Percentiles rank a stretch among this genome's conserved stretches.
phyloP scores from a whole-genome alignment of 2,329 filamentous ascomycete species.

The Colletotrichum chlorophyti region DNA sequence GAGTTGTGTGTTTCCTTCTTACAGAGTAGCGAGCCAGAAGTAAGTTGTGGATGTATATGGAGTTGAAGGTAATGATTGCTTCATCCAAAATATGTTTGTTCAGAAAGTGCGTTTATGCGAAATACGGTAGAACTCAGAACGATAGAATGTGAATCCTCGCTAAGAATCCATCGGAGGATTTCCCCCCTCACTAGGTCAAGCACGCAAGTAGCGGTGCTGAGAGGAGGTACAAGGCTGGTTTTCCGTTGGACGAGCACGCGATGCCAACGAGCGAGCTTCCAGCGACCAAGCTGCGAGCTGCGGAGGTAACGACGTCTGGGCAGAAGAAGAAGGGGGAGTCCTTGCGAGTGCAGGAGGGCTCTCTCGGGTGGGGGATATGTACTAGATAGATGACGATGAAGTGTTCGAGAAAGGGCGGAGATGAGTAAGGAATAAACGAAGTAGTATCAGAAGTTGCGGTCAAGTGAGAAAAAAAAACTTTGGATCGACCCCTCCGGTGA shows the following conservation, averaged over 20 bases:
- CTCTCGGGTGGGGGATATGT: slow-evolving; percentile 12
- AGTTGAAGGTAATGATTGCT: not conserved
- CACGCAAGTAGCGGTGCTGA: not conserved
- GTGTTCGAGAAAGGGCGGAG: slow-evolving; percentile 23
- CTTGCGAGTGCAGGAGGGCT: slow-evolving; percentile 8
- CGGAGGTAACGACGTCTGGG: slow-evolving; percentile 8
- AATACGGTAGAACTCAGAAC: slow-evolving; percentile 15
- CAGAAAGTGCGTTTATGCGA: not conserved
- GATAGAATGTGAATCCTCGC: slow-evolving; percentile 10
- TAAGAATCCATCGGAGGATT: slow-evolving; percentile 24
- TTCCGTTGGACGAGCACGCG: not conserved
- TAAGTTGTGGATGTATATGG: not conserved
- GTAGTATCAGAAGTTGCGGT: slow-evolving; percentile 24
- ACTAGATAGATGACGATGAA: slow-evolving; percentile 10
- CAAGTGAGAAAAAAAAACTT: not conserved
- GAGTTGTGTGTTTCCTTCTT: not conserved
- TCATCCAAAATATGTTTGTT: not conserved
- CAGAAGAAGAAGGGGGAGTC: not conserved
- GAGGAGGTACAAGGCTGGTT: not conserved
- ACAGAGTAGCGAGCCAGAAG: not conserved
- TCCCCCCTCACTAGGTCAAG: slow-evolving; percentile 6
- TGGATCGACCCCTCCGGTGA: slow-evolving; percentile 4
- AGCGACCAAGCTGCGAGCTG: slow-evolving; percentile 24
- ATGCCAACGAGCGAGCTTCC: slow-evolving; percentile 25
- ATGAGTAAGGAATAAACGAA: slow-evolving; percentile 10